Evolutionary conservation across 192 early-diverging fungal species (phyloP).

Genomic region (Borealophlyctis nickersoniae): DNA sequence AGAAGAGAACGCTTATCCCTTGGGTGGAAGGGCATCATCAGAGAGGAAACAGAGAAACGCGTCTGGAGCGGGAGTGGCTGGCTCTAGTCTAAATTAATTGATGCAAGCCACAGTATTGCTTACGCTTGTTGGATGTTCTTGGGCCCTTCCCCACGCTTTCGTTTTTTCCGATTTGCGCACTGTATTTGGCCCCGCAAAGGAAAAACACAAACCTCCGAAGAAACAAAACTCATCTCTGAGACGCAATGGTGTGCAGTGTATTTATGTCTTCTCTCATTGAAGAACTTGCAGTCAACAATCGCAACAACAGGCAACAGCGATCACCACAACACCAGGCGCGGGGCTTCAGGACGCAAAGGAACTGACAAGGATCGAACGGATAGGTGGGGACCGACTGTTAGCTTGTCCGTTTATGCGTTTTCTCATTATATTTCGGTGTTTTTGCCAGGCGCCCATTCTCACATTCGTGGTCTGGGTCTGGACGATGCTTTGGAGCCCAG

Average conservation of each 20-base stretch:
- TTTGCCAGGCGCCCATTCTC: conserved; percentile 87
- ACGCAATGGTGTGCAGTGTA: no score
- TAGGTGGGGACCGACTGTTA: conserved; percentile 59
- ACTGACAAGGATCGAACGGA: conserved; percentile 80
- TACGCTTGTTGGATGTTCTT: no score
- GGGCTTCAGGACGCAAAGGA: conserved; percentile 44
- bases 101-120: no score
- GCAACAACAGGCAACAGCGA: conserved; percentile 12
- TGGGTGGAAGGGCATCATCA: no score
- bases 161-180: no score
- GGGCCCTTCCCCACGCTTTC: no score
- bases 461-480: conserved; percentile 94
- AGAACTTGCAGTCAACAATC: not conserved
- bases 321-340: conserved; percentile 23
- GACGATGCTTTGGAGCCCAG: conserved; percentile 92
- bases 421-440: not conserved
- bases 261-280: not conserved
- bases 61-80: no score
- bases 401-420: not conserved
- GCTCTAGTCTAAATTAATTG: no score
- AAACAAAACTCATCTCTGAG: not conserved
- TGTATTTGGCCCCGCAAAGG: no score
- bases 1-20: no score
- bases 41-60: no score
- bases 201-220: not conserved